A percentile compares a stretch with the other conserved stretches of the same genome.
These are phyloP conservation scores for Prunus kanzakura DNA, from an alignment of 306 rosid genomes.

Conservation along the genomic window DNA sequence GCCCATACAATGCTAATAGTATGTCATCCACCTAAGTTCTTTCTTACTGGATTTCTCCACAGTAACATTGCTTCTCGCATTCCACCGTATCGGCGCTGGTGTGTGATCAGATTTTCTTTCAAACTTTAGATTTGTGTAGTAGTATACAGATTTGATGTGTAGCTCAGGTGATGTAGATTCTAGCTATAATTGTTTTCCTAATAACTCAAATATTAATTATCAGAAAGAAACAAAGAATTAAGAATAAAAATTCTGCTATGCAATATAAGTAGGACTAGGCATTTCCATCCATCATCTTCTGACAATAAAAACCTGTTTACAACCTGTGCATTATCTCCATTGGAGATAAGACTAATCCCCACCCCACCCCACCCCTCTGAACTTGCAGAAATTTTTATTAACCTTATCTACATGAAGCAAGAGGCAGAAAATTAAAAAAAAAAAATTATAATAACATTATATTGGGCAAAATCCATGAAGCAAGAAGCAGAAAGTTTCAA, in stretches of 20 bases:
- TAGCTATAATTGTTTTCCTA: not conserved
- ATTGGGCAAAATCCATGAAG: not conserved
- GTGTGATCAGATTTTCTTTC: not conserved
- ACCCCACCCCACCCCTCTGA: not conserved
- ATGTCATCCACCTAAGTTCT: not conserved
- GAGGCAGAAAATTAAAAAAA: not conserved
- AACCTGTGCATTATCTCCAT: not conserved
- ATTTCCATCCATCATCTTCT: slow-evolving; percentile 5
- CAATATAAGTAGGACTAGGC: not conserved
- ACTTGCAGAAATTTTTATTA: not conserved
- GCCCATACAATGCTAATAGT: not conserved
- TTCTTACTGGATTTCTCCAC: not conserved
- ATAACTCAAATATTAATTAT: not conserved
- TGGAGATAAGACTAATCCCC: not conserved
- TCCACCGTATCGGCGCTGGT: not conserved
- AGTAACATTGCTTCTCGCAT: not conserved
- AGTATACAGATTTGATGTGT: no score
- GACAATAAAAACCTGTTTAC: not conserved
- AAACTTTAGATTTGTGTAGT: not conserved
- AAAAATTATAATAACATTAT: no score
- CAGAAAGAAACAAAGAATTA: not conserved
- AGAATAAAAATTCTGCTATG: not conserved
- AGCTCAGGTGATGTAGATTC: not conserved
- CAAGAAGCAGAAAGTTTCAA: not conserved
- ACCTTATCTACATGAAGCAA: not conserved